Base-by-base conservation (phyloP, 1,284 basidiomycete species). In the Moesziomyces sp. region DNA sequence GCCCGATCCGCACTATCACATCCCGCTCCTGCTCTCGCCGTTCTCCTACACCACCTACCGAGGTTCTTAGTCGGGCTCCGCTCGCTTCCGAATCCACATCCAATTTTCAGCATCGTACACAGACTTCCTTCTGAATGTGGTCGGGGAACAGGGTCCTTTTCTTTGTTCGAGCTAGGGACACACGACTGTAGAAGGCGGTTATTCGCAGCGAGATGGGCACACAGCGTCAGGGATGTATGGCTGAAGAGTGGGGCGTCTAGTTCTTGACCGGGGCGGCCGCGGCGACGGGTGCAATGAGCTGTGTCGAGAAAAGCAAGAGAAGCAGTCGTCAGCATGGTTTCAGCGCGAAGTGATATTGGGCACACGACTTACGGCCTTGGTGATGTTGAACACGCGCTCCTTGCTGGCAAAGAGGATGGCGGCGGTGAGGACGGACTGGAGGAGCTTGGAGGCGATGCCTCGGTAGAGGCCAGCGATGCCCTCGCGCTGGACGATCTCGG, bases 1-100 rank as follows among this genome's bases (percentile, higher is more conserved):
- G 16, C 75, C 80, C 18, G 80, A 78, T 47, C 40, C 65, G 8
- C 93, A 96, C 80, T 92, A 94, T 82, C 94, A 97, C 78, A 91
- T 97, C 67, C 94, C 94, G 0, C 87, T 97, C 16, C 85, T 97
- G 28, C 90, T 97, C 78, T 94, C 92, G 83, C 94, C 94, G 7
- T 94, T 91, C 85, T 92, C 92, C 1, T 97, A 91, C 84, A 94
- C 94, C 18, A 96, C 94, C 7, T 96, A 96, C 84, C 88, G 93
- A 69, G 94, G 94, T 19, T 81, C 79, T 30, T 81, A 67, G 58
- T 19, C 23, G 7, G 4, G 30, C 21, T 28, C 11, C 1, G 6
- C 1, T 13, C 11, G 11, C 30, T 13, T 33, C 30, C 3, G 13
- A 33, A 33, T 33, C 30, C 30, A 33, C 30, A 3, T 11, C 4